A percentile compares a stretch with the other conserved stretches of the same genome.
Evolutionary conservation across 2,329 filamentous ascomycete species (phyloP).

Genomic region (Aspergillus terreus): DNA sequence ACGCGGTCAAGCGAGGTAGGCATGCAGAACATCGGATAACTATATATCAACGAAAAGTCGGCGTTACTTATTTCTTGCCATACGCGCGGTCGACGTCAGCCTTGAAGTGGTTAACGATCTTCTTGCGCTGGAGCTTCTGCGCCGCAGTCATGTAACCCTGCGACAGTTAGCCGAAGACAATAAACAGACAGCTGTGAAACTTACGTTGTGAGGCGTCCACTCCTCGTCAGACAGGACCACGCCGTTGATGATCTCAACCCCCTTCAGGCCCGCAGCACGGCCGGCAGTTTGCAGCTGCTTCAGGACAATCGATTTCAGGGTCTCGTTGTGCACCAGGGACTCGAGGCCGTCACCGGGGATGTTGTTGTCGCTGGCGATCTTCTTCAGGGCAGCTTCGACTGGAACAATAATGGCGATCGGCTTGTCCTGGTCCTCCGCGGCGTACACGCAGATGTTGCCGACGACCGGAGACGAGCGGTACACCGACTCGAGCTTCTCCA

Average conservation of each 20-base stretch:
- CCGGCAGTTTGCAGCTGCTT: conserved; percentile 39
- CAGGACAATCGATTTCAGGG: conserved; percentile 39
- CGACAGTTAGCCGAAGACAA: conserved; percentile 22
- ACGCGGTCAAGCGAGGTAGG: no score
- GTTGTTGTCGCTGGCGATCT: conserved; percentile 54
- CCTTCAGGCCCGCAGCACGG: conserved; percentile 31
- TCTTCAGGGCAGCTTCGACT: conserved; percentile 53
- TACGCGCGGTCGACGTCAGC: conserved; percentile 62
- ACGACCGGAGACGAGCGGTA: conserved; percentile 79
- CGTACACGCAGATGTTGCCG: conserved; percentile 83
- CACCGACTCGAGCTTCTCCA: conserved; percentile 91
- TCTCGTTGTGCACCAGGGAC: conserved; percentile 57
- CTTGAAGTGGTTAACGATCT: conserved; percentile 60
- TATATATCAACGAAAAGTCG: not conserved
- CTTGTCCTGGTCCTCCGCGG: conserved; percentile 68
- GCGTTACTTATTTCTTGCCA: conserved; percentile 36
- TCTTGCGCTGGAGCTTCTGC: conserved; percentile 69
- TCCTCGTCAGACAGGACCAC: conserved; percentile 45
- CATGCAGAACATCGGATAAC: no score
- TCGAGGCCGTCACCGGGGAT: conserved; percentile 64
- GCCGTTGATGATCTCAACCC: conserved; percentile 43
- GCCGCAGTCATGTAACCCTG: conserved; percentile 65
- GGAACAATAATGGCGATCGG: conserved; percentile 78
- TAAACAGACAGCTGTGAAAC: conserved; percentile 12
- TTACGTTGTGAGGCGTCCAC: conserved; percentile 42